A percentile compares a stretch with the other conserved stretches of the same genome.
phyloP scores from a whole-genome alignment of 2,329 filamentous ascomycete species.

The Sclerotinia borealis region DNA sequence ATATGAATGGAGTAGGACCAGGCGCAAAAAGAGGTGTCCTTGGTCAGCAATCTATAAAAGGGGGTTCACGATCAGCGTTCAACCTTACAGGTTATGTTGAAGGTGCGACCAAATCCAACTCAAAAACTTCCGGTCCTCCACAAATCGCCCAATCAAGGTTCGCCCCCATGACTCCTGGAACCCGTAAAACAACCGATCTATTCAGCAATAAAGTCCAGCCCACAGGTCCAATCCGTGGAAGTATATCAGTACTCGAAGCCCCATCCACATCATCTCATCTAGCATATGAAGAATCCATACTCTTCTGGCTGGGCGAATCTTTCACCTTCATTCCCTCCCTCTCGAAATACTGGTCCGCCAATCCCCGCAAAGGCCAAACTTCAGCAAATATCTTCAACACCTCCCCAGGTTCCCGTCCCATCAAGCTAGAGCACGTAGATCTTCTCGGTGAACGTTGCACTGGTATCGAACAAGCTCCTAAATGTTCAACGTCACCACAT shows the following conservation, averaged over 20 bases:
- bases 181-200: conserved; percentile 36
- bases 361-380: conserved; percentile 19
- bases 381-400: conserved; percentile 26
- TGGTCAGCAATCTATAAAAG: conserved; percentile 38
- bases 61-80: conserved; percentile 53
- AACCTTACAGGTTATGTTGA: conserved; percentile 54
- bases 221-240: conserved; percentile 19
- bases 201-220: conserved; percentile 21
- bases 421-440: conserved; percentile 29
- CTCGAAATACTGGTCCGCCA: conserved; percentile 30
- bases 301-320: conserved; percentile 32
- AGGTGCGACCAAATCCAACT: conserved; percentile 38
- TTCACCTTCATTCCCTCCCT: conserved; percentile 30
- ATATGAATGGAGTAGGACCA: conserved; percentile 54
- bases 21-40: conserved; percentile 40
- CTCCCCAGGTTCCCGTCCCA: conserved; percentile 21
- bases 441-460: conserved; percentile 32
- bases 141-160: conserved; percentile 43
- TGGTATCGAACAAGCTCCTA: conserved; percentile 28
- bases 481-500: conserved; percentile 1
- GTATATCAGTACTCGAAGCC: conserved; percentile 30
- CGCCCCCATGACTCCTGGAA: conserved; percentile 59
- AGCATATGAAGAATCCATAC: conserved; percentile 29
- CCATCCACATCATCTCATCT: conserved; percentile 23
- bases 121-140: conserved; percentile 16